Conservation (phyloP, 805 yeast genomes). For the Saccharomycopsis sp. region DNA sequence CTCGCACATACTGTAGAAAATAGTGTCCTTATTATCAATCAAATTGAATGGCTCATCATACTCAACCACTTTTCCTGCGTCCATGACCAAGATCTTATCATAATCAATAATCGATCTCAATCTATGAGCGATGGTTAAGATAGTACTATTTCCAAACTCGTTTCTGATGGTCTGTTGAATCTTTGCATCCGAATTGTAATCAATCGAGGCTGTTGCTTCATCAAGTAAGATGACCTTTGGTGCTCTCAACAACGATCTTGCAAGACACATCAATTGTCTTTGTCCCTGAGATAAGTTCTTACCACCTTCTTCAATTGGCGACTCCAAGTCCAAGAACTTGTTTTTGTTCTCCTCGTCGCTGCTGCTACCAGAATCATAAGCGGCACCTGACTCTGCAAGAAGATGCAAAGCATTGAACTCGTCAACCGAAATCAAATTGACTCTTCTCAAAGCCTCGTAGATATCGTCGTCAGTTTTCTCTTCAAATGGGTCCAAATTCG, state of each 20-base stretch:
- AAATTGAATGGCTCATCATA: conserved; percentile 66
- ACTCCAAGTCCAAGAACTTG: conserved; percentile 58
- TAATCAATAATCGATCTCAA: conserved; percentile 78
- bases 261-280: conserved; percentile 74
- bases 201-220: conserved; percentile 85
- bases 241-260: conserved; percentile 60
- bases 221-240: conserved; percentile 75
- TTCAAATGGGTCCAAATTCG: conserved; percentile 68
- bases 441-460: conserved; percentile 68
- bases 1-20: conserved; percentile 66
- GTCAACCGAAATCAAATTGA: conserved; percentile 49
- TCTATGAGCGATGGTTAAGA: conserved; percentile 81
- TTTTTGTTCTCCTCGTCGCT: conserved; percentile 51
- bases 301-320: conserved; percentile 67
- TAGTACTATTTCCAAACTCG: conserved; percentile 65
- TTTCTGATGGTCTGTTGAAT: conserved; percentile 75
- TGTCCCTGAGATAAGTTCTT: conserved; percentile 79
- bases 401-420: conserved; percentile 30
- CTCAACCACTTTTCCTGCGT: conserved; percentile 69
- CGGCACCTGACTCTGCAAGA: conserved; percentile 15
- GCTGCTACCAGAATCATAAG: conserved; percentile 18
- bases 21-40: conserved; percentile 41
- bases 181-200: conserved; percentile 73
- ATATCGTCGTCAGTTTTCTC: conserved; percentile 57
- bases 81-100: conserved; percentile 76